A percentile compares a stretch with the other conserved stretches of the same genome.
These are phyloP conservation scores for Yarrowia keelungensis DNA, from an alignment of 805 yeast species.

Conservation along the genomic window DNA sequence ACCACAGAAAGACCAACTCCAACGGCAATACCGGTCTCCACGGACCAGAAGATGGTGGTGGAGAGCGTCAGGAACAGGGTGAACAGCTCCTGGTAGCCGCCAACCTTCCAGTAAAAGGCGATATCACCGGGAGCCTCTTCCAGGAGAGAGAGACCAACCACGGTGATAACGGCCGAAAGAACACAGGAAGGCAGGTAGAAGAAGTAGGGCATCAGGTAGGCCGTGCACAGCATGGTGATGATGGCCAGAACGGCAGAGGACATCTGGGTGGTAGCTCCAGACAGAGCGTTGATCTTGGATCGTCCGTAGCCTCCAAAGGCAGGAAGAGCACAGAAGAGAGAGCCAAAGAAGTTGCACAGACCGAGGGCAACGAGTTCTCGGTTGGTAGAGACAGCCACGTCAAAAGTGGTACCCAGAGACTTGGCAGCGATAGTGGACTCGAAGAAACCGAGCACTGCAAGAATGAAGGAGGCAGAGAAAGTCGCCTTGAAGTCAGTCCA, in stretches of 20 bases:
- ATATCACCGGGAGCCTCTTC: constrained; percentile 87
- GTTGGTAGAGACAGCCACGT: constrained; percentile 72
- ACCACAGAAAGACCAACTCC: constrained; percentile 83
- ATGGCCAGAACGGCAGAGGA: constrained; percentile 87
- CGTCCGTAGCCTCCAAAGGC: constrained; percentile 97
- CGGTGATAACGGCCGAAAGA: constrained; percentile 77
- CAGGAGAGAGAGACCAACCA: constrained; percentile 75
- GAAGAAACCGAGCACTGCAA: constrained; percentile 87
- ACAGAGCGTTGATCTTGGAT: constrained; percentile 82
- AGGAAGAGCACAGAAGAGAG: constrained; percentile 70
- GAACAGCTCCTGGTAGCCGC: constrained; percentile 77
- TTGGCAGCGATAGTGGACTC: constrained; percentile 94
- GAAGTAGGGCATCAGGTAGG: constrained; percentile 65
- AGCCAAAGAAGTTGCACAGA: constrained; percentile 67
- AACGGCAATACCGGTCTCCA: constrained; percentile 88
- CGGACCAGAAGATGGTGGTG: constrained; percentile 73
- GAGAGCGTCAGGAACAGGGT: constrained; percentile 70
- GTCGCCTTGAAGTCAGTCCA: constrained; percentile 60
- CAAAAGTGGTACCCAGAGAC: constrained; percentile 76
- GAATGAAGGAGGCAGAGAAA: constrained; percentile 73
- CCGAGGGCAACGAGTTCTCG: constrained; percentile 93
- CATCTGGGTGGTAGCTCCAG: constrained; percentile 86
- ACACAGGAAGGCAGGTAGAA: constrained; percentile 80
- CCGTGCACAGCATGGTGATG: constrained; percentile 69
- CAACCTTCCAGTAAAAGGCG: constrained; percentile 70